Percentiles rank a stretch among this genome's conserved stretches.
phyloP scores from a whole-genome alignment of 2,329 filamentous ascomycete species.

The Mycocentrospora acerina region DNA sequence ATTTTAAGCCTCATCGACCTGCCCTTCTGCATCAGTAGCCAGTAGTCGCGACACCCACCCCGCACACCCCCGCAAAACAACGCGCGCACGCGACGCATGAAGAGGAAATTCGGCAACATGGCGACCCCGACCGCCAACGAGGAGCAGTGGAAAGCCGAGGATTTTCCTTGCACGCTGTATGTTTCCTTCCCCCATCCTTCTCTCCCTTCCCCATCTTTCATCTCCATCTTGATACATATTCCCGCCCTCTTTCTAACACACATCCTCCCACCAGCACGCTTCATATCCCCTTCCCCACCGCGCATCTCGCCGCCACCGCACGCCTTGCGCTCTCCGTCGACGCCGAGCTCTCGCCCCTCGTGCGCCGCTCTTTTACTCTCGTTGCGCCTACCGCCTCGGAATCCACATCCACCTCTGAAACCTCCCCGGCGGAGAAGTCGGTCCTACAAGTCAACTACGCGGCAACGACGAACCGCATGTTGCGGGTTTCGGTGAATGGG shows the following conservation, averaged over 20 bases:
- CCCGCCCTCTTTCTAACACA: too few relatives aligned
- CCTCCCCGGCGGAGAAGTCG: slow-evolving; percentile 25
- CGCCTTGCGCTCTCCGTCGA: slow-evolving; percentile 79
- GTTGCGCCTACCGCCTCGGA: slow-evolving; percentile 20
- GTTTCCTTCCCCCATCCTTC: background rate
- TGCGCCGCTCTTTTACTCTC: slow-evolving; percentile 69
- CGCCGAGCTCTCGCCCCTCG: slow-evolving; percentile 82
- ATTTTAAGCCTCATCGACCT: slow-evolving; percentile 7
- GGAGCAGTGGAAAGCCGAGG: slow-evolving; percentile 16
- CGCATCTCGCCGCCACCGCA: slow-evolving; percentile 75
- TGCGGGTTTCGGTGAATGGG: slow-evolving; percentile 92
- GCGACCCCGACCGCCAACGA: slow-evolving; percentile 2
- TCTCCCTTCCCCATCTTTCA: background rate
- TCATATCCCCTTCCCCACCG: slow-evolving; percentile 76
- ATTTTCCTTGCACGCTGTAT: slow-evolving; percentile 46
- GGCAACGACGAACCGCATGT: slow-evolving; percentile 93
- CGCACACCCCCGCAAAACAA: too few relatives aligned
- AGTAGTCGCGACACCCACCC: too few relatives aligned
- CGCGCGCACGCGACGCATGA: slow-evolving; percentile 1
- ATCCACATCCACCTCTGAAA: background rate
- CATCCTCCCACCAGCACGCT: slow-evolving; percentile 64
- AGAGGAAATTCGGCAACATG: slow-evolving; percentile 14
- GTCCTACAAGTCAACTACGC: slow-evolving; percentile 75
- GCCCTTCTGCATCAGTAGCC: too few relatives aligned
- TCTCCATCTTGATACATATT: too few relatives aligned